Evolutionary conservation across 1,139 yeast species (phyloP).

Genomic region (Pichia sp.): DNA sequence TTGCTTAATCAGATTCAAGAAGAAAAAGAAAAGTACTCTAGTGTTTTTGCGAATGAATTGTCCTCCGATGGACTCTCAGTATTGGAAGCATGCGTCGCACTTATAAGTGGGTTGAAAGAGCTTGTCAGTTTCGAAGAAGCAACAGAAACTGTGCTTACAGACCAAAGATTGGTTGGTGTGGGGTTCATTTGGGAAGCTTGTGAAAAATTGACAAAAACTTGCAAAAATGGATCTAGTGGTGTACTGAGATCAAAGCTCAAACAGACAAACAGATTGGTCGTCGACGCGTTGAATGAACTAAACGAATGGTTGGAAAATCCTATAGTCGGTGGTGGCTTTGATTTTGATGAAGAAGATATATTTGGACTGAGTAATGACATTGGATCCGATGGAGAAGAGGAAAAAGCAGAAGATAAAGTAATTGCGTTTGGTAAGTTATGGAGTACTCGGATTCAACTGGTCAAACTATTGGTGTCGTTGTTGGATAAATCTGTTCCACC

Average conservation of each 20-base stretch:
- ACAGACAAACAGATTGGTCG: constrained; percentile 45
- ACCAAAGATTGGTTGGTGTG: constrained; percentile 47
- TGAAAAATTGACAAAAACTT: constrained; percentile 40
- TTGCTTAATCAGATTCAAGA: constrained; percentile 42
- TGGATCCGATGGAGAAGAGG: constrained; percentile 34
- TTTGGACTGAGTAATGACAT: constrained; percentile 29
- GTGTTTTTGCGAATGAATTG: constrained; percentile 41
- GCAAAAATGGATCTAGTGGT: constrained; percentile 49
- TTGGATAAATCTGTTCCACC: constrained; percentile 52
- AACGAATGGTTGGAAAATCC: constrained; percentile 67
- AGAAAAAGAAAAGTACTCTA: constrained; percentile 35
- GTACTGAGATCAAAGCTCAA: constrained; percentile 44
- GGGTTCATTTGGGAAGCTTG: constrained; percentile 66
- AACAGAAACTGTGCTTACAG: constrained; percentile 21
- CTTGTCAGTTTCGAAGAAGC: constrained; percentile 6
- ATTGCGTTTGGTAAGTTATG: constrained; percentile 43
- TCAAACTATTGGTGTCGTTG: constrained; percentile 52
- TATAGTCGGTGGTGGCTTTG: constrained; percentile 34
- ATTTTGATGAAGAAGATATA: constrained; percentile 39
- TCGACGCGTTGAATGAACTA: constrained; percentile 63
- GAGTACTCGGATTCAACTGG: constrained; percentile 50
- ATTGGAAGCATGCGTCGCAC: constrained; percentile 3
- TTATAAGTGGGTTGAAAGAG: constrained; percentile 6
- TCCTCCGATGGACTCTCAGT: constrained; percentile 21
- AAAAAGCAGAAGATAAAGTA: constrained; percentile 33